Conservation (phyloP, 139 green algal species). For the Chlamydomonas eustigma region DNA sequence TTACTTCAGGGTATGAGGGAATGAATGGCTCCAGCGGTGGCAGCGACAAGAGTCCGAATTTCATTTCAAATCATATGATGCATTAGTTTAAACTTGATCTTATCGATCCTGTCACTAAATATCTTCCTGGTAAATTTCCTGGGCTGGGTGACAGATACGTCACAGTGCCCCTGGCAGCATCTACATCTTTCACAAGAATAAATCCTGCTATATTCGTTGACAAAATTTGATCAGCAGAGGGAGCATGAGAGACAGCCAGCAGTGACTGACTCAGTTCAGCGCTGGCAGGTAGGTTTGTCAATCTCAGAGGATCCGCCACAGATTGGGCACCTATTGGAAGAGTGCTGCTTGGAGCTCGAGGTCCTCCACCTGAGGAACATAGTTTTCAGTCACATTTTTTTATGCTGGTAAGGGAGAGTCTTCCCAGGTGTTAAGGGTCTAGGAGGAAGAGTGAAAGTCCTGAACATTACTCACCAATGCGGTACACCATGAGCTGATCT, state of each 20-base stretch:
- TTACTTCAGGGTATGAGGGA: too few relatives aligned
- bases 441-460: too few relatives aligned
- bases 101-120: slow-evolving; percentile 70
- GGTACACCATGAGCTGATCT: slow-evolving; percentile 66
- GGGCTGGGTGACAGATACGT: slow-evolving; percentile 72
- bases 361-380: slow-evolving; percentile 54
- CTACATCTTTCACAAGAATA: slow-evolving; percentile 73
- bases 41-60: too few relatives aligned
- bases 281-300: slow-evolving; percentile 37
- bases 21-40: too few relatives aligned
- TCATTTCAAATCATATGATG: too few relatives aligned
- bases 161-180: slow-evolving; percentile 54
- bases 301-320: slow-evolving; percentile 54
- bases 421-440: too few relatives aligned
- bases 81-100: slow-evolving; percentile 2
- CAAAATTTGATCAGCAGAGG: slow-evolving; percentile 42
- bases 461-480: slow-evolving; percentile 42
- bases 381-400: background rate
- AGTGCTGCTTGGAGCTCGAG: slow-evolving; percentile 67
- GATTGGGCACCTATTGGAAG: slow-evolving; percentile 69
- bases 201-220: slow-evolving; percentile 84
- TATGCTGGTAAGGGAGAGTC: too few relatives aligned
- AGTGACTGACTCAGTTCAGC: slow-evolving; percentile 58
- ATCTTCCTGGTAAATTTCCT: slow-evolving; percentile 66
- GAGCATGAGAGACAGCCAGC: slow-evolving; percentile 82